phyloP scores from a whole-genome alignment of 1,139 yeast genomes.

The Yamadazyma triangularis region DNA sequence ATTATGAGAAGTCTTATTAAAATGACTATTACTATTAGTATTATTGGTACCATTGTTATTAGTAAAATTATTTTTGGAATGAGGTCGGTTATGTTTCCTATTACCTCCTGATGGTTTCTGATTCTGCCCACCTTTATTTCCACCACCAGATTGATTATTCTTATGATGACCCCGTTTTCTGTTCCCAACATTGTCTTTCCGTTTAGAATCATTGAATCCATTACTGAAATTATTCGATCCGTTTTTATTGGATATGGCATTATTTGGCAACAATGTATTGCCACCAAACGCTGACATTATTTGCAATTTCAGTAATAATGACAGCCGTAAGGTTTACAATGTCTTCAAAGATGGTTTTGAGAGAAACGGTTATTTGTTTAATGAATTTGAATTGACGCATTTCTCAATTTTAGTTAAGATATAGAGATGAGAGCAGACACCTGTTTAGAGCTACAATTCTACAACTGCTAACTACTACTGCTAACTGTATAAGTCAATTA shows the following conservation, averaged over 20 bases:
- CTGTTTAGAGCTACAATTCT: no score
- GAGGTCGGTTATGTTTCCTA: background rate
- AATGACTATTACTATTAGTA: background rate
- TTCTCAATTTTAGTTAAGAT: no score
- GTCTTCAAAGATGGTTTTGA: no score
- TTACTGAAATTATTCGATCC: slow-evolving; percentile 3
- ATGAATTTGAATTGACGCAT: no score
- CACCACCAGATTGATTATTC: background rate
- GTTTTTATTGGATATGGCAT: background rate
- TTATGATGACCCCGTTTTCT: slow-evolving; percentile 1
- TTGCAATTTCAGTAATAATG: no score
- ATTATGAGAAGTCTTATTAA: background rate
- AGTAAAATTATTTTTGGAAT: background rate
- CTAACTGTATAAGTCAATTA: no score
- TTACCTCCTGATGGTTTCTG: background rate
- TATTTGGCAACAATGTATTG: slow-evolving; percentile 7
- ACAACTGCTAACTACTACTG: no score
- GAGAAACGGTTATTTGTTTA: no score
- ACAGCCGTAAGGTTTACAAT: no score
- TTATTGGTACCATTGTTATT: background rate
- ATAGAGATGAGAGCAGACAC: no score
- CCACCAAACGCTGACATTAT: slow-evolving; percentile 25
- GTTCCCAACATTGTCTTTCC: slow-evolving; percentile 11
- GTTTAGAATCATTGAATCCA: slow-evolving; percentile 16
- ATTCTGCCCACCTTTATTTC: background rate